A percentile compares a stretch with the other conserved stretches of the same genome.
Conservation (phyloP, 2,329 filamentous ascomycete genomes). For the Trichocomaceae sp. region DNA sequence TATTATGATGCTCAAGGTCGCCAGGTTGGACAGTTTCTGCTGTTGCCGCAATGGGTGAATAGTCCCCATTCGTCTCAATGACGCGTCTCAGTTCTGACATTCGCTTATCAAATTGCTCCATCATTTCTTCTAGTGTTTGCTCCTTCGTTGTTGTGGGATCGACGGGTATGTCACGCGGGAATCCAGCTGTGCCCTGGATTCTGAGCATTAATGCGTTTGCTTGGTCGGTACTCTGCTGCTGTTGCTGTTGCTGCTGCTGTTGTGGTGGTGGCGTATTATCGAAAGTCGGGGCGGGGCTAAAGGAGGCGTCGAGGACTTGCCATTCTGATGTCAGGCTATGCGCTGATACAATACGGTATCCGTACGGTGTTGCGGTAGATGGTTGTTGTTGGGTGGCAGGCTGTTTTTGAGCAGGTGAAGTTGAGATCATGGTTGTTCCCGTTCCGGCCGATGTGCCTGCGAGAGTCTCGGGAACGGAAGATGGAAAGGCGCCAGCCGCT, state of each 20-base stretch:
- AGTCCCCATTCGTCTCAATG: slow-evolving; percentile 29
- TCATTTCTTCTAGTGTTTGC: slow-evolving; percentile 39
- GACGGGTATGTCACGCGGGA: slow-evolving; percentile 17
- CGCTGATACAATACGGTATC: slow-evolving; percentile 55
- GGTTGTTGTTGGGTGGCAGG: slow-evolving; percentile 9
- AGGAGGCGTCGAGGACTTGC: slow-evolving; percentile 52
- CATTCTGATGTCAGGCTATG: slow-evolving; percentile 69
- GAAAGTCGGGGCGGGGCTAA: slow-evolving; percentile 58
- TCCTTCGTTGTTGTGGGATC: slow-evolving; percentile 15
- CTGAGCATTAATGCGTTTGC: slow-evolving; percentile 42
- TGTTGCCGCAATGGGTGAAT: slow-evolving; percentile 7
- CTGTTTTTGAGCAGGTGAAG: slow-evolving; percentile 19
- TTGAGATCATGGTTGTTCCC: slow-evolving; percentile 18
- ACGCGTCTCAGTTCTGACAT: slow-evolving; percentile 39
- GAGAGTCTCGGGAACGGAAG: slow-evolving; percentile 14
- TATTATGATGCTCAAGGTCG: neutral
- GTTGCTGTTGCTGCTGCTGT: slow-evolving; percentile 39
- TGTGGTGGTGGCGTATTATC: slow-evolving; percentile 25
- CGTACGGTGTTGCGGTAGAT: slow-evolving; percentile 32
- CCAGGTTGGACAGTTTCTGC: neutral
- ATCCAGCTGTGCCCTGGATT: slow-evolving; percentile 36
- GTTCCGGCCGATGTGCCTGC: slow-evolving; percentile 14
- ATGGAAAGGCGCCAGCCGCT: slow-evolving; percentile 2
- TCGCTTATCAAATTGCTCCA: slow-evolving; percentile 41
- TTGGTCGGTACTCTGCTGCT: slow-evolving; percentile 39